Evolutionary conservation across 139 green algal species (phyloP).

Genomic region (Chlorella sp.): DNA sequence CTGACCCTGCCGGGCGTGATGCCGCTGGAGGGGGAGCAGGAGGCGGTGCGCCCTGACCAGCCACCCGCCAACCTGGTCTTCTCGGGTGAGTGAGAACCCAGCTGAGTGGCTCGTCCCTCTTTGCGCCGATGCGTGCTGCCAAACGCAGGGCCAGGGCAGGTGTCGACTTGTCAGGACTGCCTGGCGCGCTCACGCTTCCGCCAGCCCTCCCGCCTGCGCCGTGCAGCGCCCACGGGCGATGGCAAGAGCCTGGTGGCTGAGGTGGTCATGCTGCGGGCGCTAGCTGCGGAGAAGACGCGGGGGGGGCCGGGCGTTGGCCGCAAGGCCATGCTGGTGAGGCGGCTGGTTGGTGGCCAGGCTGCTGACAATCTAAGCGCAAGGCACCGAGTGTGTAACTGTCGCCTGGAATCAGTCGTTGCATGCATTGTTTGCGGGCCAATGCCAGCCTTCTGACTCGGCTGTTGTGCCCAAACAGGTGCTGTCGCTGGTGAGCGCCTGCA

Average conservation of each 20-base stretch:
- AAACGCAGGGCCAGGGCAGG: too few relatives aligned
- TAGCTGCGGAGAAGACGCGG: background rate
- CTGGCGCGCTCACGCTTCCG: too few relatives aligned
- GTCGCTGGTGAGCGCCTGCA: slow-evolving; percentile 26
- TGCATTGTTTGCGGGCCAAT: background rate
- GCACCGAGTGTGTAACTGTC: too few relatives aligned
- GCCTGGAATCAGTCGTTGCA: too few relatives aligned
- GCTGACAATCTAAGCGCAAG: too few relatives aligned
- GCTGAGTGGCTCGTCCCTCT: too few relatives aligned
- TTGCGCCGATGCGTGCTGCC: background rate
- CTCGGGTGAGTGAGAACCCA: background rate
- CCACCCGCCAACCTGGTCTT: background rate
- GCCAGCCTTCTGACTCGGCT: background rate
- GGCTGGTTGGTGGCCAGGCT: background rate
- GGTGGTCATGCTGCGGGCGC: slow-evolving; percentile 35
- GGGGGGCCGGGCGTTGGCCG: background rate
- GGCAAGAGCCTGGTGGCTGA: slow-evolving; percentile 41
- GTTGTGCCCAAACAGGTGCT: slow-evolving; percentile 16
- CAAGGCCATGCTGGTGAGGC: slow-evolving; percentile 23
- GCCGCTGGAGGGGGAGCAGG: background rate
- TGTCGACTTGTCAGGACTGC: background rate
- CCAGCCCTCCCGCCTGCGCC: background rate
- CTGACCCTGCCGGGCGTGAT: slow-evolving; percentile 13
- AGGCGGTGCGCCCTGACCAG: background rate
- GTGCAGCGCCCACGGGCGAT: slow-evolving; percentile 27